Conservation (phyloP, 305 asterid species). For the Ajuga reptans region DNA sequence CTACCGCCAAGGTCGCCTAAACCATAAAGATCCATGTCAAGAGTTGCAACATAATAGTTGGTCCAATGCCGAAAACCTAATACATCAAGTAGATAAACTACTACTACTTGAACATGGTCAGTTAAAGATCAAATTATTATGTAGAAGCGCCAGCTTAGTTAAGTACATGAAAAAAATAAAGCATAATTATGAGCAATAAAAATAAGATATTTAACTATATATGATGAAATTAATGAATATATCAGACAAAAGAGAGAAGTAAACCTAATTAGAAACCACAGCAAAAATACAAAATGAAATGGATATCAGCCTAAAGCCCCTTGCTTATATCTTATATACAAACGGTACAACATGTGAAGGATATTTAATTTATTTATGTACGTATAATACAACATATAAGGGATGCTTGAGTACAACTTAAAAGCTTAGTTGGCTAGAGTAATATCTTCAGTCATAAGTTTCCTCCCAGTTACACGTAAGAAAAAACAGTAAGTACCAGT, state of each 20-base stretch:
- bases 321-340: background rate
- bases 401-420: background rate
- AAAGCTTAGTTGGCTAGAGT: background rate
- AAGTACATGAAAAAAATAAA: background rate
- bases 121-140: background rate
- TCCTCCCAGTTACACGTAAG: background rate
- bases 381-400: background rate
- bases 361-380: background rate
- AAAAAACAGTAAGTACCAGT: background rate
- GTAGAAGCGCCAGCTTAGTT: background rate
- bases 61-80: background rate
- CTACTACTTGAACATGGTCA: background rate
- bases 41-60: background rate
- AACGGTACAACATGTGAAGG: background rate
- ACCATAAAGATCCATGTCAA: background rate
- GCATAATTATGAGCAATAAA: background rate
- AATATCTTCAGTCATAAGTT: background rate
- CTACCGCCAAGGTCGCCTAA: background rate
- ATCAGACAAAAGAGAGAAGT: background rate
- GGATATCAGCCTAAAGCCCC: background rate
- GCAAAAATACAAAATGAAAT: background rate
- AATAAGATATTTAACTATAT: background rate
- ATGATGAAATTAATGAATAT: background rate
- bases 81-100: background rate
- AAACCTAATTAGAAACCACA: constrained; percentile 1